Conservation (phyloP, 345 rosid genomes). For the Fremontodendron californicum region DNA sequence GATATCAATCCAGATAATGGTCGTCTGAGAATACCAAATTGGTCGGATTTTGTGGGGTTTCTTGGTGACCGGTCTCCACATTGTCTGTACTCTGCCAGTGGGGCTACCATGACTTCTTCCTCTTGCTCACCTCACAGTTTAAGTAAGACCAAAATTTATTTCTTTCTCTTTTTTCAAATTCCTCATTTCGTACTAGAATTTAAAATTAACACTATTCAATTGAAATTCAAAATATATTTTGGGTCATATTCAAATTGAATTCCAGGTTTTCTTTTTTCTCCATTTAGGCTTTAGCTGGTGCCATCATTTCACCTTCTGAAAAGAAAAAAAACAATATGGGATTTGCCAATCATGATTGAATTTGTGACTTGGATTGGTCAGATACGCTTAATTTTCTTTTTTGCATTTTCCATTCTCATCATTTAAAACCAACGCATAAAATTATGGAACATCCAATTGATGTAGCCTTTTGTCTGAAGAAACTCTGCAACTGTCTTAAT, state of each 20-base stretch:
- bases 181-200: neutral
- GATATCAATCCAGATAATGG: too few species aligned
- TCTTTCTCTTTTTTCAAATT: neutral
- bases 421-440: constrained; percentile 13
- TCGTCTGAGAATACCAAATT: too few species aligned
- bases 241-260: too few species aligned
- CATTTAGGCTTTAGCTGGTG: neutral
- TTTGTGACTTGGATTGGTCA: neutral
- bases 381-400: neutral
- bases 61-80: neutral
- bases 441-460: neutral
- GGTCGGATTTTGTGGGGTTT: neutral
- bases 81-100: neutral
- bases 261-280: too few species aligned
- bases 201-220: neutral
- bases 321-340: neutral
- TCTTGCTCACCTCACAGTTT: neutral
- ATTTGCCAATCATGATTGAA: constrained; percentile 4
- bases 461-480: constrained; percentile 7
- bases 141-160: neutral
- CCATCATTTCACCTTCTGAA: neutral
- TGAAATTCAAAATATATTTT: neutral
- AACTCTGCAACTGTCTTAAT: neutral
- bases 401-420: neutral
- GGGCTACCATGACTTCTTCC: neutral